phyloP scores from a whole-genome alignment of 768 basidiomycete species.

The Tylopilus felleus region DNA sequence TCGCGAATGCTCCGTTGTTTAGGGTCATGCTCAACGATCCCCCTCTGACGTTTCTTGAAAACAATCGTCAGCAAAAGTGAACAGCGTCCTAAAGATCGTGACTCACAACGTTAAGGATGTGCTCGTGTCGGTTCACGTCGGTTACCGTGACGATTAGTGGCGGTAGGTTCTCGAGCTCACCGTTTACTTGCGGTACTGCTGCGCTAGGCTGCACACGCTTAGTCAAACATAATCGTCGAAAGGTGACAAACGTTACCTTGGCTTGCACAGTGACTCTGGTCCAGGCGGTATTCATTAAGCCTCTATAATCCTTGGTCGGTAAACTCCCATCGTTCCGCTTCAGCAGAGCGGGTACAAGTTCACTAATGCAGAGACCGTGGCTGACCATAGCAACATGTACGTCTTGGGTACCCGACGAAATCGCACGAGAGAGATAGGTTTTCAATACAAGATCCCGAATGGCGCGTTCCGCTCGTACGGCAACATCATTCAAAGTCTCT shows the following conservation, averaged over 20 bases:
- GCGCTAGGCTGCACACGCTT: slow-evolving; percentile 28
- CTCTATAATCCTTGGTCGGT: slow-evolving; percentile 36
- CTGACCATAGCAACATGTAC: slow-evolving; percentile 66
- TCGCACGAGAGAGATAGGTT: slow-evolving; percentile 48
- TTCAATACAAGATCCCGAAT: slow-evolving; percentile 49
- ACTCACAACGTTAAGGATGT: slow-evolving; percentile 56
- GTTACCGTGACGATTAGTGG: slow-evolving; percentile 44
- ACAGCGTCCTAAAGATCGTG: not conserved
- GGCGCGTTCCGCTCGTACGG: slow-evolving; percentile 47
- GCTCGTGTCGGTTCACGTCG: slow-evolving; percentile 53
- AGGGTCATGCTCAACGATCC: slow-evolving; percentile 75
- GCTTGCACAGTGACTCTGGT: slow-evolving; percentile 49
- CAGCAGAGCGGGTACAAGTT: slow-evolving; percentile 52
- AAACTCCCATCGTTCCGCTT: slow-evolving; percentile 37
- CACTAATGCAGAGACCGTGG: slow-evolving; percentile 69
- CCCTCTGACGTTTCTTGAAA: slow-evolving; percentile 60
- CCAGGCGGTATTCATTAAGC: slow-evolving; percentile 71
- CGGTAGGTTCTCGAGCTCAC: slow-evolving; percentile 24
- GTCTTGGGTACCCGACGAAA: slow-evolving; percentile 36
- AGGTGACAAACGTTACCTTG: slow-evolving; percentile 35
- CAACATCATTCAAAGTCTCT: slow-evolving; percentile 68
- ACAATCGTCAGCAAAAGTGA: slow-evolving; percentile 18
- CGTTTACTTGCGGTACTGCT: slow-evolving; percentile 19
- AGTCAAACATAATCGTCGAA: not conserved
- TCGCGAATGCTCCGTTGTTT: slow-evolving; percentile 71